Evolutionary conservation across 176 grass and related monocot genomes (phyloP), one percentile per base, ranked within the genome.

Genomic region (Bothriochloa decipiens): DNA sequence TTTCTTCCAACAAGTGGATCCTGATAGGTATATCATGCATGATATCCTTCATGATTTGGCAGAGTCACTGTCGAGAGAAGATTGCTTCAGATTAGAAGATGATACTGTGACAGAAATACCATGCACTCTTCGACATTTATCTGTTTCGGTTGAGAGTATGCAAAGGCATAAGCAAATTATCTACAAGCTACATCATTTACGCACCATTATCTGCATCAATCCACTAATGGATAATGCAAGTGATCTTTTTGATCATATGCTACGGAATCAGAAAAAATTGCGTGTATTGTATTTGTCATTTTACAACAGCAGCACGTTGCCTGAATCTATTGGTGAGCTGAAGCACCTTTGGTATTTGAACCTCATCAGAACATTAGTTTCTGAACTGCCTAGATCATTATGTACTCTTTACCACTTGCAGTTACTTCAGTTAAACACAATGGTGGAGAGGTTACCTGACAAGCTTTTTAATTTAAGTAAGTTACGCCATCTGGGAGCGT

Each of bases 311-410:
- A 86, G 20, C 2, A 79, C 17, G 52, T 32, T 86, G 8, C 53
- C 67, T 2, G 40, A 72, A 72, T 86, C 65, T 67, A 4, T 84
- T 28, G 45, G 60, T 67, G 22, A 64, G 12, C 32, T 79, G 20
- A 86, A 72, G 67, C 75, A 86, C 26, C 84, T 79, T 39, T 27
- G 66, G 9, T 79, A 86, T 35, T 35, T 86, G 75, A 50, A 79
- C 17, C 17, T 86, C 39, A 12, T 3, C 1, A 37, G 10, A 47
- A 86, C 75, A 0, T 37, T 18, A 0, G 37, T 86, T 72, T 71
- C 66, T 6, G 27, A 79, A 86, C 8, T 79, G 14, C 75, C 84
- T 1, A 22, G 5, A 79, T 86, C 84, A 35, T 25, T 79, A 13
- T 45, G 66, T 62, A 27, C 13, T 61, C 49, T 84, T 5, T 69